phyloP scores from a whole-genome alignment of 78 protist species.

The Trichosphaerium sp. region DNA sequence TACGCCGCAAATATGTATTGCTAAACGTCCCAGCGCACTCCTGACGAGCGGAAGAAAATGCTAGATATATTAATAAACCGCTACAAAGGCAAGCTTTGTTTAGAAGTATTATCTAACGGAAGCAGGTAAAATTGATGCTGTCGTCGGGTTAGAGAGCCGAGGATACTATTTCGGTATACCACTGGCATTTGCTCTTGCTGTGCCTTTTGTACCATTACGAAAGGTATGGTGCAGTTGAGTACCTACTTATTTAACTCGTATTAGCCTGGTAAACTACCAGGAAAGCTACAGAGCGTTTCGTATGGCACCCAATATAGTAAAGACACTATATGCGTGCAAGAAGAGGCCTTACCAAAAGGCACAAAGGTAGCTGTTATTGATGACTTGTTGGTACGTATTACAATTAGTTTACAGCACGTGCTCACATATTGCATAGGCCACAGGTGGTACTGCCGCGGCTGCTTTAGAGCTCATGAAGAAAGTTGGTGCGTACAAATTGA shows the following conservation, averaged over 20 bases:
- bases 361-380: neutral
- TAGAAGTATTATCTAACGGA: no score
- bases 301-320: slow-evolving; percentile 1
- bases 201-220: slow-evolving; percentile 1
- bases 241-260: neutral
- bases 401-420: no score
- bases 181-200: neutral
- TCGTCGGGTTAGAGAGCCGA: slow-evolving; percentile 5
- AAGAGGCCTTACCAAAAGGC: neutral
- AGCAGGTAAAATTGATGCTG: neutral
- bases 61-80: no score
- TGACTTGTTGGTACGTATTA: slow-evolving; percentile 4
- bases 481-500: no score
- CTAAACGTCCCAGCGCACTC: no score
- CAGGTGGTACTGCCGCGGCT: neutral
- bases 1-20: no score
- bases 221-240: neutral
- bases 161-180: slow-evolving; percentile 3
- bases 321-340: neutral
- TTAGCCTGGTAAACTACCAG: neutral
- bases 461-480: neutral
- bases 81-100: no score
- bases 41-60: no score
- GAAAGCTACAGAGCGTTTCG: neutral
- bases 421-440: no score